Conservation (phyloP, 2,329 filamentous ascomycete genomes). For the Trichoderma polysporum region DNA sequence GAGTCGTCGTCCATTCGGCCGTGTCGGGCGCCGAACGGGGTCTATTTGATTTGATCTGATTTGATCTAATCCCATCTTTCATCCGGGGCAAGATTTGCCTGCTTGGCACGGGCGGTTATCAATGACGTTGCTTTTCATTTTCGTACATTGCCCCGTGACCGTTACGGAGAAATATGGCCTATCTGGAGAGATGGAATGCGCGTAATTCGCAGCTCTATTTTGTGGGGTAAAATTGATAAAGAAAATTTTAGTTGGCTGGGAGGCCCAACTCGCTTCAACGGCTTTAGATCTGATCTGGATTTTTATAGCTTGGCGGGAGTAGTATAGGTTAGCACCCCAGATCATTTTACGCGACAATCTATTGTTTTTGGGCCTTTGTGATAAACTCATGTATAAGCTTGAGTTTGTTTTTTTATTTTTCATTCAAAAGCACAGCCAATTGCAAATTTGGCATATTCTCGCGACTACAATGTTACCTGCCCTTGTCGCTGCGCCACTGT, state of each 20-base stretch:
- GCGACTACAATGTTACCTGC: neutral
- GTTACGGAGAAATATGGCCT: neutral
- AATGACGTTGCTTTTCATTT: neutral
- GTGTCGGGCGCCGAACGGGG: neutral
- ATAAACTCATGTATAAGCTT: neutral
- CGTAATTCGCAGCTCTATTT: constrained; percentile 8
- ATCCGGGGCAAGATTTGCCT: neutral
- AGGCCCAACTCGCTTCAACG: too few species aligned
- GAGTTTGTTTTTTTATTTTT: too few species aligned
- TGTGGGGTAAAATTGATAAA: neutral
- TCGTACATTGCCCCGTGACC: neutral
- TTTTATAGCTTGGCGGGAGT: neutral
- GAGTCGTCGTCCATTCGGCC: neutral
- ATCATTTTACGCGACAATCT: neutral
- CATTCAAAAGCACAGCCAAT: neutral
- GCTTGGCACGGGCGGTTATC: neutral
- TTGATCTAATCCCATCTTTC: neutral
- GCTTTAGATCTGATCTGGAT: neutral
- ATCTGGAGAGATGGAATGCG: neutral
- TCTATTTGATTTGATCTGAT: neutral
- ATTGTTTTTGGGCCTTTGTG: neutral
- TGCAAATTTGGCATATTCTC: neutral
- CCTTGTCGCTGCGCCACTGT: neutral
- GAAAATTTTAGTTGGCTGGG: neutral
- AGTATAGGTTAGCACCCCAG: neutral